Conservation (phyloP, 1,284 basidiomycete genomes). For the Boletus mariae region DNA sequence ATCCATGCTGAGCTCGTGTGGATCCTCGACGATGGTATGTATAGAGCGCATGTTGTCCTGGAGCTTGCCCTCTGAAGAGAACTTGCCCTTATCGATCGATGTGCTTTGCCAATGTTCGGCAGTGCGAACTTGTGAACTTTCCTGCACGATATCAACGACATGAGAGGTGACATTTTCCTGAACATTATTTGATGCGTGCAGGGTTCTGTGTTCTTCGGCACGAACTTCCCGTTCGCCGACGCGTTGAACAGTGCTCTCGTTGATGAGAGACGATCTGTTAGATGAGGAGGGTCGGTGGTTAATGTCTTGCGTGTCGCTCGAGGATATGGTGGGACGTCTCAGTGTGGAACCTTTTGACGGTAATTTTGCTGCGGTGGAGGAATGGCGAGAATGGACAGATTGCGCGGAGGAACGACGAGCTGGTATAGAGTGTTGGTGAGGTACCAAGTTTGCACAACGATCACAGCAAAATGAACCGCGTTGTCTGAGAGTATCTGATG, state of each 20-base stretch:
- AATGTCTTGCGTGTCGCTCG: conserved; percentile 3
- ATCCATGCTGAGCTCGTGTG: conserved; percentile 18
- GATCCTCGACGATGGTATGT: conserved; percentile 28
- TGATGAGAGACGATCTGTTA: conserved; percentile 9
- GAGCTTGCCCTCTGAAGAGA: conserved; percentile 15
- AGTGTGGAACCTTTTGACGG: conserved; percentile 9
- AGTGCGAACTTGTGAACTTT: conserved; percentile 13
- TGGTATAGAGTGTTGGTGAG: conserved; percentile 30
- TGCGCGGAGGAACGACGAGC: conserved; percentile 29
- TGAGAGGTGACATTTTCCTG: conserved; percentile 14
- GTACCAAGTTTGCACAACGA: conserved; percentile 34
- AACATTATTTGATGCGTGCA: conserved; percentile 12
- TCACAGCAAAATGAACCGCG: conserved; percentile 35
- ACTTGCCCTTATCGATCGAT: conserved; percentile 16
- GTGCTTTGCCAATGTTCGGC: conserved; percentile 9
- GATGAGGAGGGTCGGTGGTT: conserved; percentile 10
- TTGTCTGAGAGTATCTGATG: conserved; percentile 22
- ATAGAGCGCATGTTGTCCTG: conserved; percentile 27
- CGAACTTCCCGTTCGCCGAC: conserved; percentile 13
- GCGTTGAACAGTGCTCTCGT: conserved; percentile 7
- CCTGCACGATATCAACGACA: conserved; percentile 9
- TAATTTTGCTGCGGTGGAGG: conserved; percentile 22
- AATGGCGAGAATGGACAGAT: conserved; percentile 27
- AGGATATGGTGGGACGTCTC: conserved; percentile 18
- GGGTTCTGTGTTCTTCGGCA: conserved; percentile 19